These are phyloP conservation scores for Mucor lusitanicus DNA, from an alignment of 371 early-diverging fungal genomes.

Conservation along the genomic window DNA sequence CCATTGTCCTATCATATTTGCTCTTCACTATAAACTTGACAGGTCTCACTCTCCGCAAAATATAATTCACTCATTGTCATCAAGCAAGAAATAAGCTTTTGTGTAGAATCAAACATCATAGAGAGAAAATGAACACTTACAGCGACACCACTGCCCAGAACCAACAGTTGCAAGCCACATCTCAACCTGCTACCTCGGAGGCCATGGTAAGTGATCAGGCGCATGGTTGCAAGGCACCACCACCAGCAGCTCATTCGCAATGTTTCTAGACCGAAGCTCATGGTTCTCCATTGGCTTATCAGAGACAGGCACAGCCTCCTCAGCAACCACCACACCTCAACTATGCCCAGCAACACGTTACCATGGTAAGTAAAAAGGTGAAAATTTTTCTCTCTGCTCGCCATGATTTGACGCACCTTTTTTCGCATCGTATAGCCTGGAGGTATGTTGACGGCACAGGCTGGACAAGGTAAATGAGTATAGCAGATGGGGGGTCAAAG, in stretches of 20 bases:
- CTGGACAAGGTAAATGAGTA: slow-evolving; percentile 22
- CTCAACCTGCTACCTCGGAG: slow-evolving; percentile 13
- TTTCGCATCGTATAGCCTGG: slow-evolving; percentile 15
- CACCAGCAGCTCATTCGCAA: neutral
- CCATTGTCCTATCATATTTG: slow-evolving; percentile 27
- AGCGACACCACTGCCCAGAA: slow-evolving; percentile 8
- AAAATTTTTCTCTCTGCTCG: neutral
- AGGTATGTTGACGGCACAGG: slow-evolving; percentile 37
- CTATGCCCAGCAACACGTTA: slow-evolving; percentile 16
- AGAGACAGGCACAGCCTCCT: slow-evolving; percentile 7
- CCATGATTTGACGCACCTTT: neutral
- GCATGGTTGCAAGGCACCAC: neutral
- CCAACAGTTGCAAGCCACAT: slow-evolving; percentile 15
- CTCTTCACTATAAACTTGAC: slow-evolving; percentile 21
- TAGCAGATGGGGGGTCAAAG: neutral
- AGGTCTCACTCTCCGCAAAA: slow-evolving; percentile 22
- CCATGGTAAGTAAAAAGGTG: slow-evolving; percentile 3
- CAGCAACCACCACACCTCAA: neutral
- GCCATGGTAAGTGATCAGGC: slow-evolving; percentile 2
- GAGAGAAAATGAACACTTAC: slow-evolving; percentile 9
- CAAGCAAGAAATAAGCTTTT: slow-evolving; percentile 2
- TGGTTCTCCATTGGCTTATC: slow-evolving; percentile 10
- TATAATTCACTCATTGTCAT: neutral
- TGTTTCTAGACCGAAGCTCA: slow-evolving; percentile 15
- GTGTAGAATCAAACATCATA: neutral